Evolutionary conservation across 441 rosid species (phyloP).

Genomic region (Erodium texanum): DNA sequence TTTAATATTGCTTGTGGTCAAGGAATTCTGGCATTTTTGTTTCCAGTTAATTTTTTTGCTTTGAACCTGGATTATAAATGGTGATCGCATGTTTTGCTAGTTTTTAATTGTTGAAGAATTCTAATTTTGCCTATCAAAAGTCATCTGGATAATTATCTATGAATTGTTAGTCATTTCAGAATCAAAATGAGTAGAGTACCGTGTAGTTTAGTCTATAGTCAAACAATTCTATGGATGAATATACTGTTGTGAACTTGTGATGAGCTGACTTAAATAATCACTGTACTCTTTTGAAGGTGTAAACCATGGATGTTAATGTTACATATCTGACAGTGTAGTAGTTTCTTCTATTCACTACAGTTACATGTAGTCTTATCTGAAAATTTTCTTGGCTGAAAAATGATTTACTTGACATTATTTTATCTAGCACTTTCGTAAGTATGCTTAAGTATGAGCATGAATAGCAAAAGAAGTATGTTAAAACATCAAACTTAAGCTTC

Average conservation of each 20-base stretch:
- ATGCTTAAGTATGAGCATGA: no score
- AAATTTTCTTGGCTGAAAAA: no score
- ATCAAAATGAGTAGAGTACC: background rate
- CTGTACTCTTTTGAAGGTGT: background rate
- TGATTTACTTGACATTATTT: no score
- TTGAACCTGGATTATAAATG: background rate
- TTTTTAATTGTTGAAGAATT: background rate
- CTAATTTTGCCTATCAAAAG: background rate
- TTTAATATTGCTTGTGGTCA: background rate
- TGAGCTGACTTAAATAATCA: no score
- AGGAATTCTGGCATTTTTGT: background rate
- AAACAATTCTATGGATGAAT: background rate
- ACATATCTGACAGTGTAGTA: no score
- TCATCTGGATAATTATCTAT: no score
- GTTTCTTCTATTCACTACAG: no score
- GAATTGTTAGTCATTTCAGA: background rate
- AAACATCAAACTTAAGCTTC: no score
- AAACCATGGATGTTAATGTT: background rate
- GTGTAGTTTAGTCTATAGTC: background rate
- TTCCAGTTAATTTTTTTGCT: background rate
- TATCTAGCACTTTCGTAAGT: no score
- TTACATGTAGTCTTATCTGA: no score
- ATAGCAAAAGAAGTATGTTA: no score
- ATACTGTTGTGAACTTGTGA: background rate
- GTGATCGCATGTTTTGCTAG: background rate